Conservation (phyloP, 257 asterid species). For the Euphrasia confusa region DNA sequence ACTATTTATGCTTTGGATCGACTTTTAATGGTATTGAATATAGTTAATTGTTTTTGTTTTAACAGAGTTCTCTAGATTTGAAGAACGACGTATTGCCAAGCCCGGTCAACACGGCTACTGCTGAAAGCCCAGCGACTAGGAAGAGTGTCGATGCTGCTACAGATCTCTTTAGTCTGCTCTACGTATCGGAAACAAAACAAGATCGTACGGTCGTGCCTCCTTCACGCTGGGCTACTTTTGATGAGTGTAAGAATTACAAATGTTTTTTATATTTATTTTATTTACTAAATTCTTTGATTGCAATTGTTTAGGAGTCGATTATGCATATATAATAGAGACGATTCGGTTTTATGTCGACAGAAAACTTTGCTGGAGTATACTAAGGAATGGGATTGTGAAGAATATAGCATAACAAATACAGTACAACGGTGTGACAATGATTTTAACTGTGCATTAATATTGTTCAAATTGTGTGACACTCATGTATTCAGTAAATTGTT, state of each 20-base stretch:
- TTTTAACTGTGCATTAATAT: no score
- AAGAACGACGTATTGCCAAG: slow-evolving; percentile 28
- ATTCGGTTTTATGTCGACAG: slow-evolving; percentile 5
- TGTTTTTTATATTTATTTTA: no score
- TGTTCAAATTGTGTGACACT: no score
- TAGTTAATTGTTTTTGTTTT: background rate
- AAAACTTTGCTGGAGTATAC: no score
- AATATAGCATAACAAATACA: no score
- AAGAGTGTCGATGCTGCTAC: slow-evolving; percentile 35
- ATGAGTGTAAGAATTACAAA: slow-evolving; percentile 58
- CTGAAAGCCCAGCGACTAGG: slow-evolving; percentile 24
- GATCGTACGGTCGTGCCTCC: slow-evolving; percentile 81
- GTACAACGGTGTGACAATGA: no score
- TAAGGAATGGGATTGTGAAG: no score
- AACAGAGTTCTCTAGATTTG: slow-evolving; percentile 69
- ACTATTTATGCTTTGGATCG: no score
- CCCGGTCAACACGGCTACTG: slow-evolving; percentile 22
- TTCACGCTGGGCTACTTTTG: slow-evolving; percentile 94
- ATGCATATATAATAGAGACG: slow-evolving; percentile 19
- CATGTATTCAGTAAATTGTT: no score
- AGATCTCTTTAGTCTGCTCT: slow-evolving; percentile 80
- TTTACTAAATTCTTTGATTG: background rate
- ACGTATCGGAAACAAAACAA: slow-evolving; percentile 49
- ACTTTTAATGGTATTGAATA: background rate
- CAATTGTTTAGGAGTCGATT: slow-evolving; percentile 33